Evolutionary conservation across 2,329 filamentous ascomycete species (phyloP).

Genomic region (Penicillium hesseltinei): DNA sequence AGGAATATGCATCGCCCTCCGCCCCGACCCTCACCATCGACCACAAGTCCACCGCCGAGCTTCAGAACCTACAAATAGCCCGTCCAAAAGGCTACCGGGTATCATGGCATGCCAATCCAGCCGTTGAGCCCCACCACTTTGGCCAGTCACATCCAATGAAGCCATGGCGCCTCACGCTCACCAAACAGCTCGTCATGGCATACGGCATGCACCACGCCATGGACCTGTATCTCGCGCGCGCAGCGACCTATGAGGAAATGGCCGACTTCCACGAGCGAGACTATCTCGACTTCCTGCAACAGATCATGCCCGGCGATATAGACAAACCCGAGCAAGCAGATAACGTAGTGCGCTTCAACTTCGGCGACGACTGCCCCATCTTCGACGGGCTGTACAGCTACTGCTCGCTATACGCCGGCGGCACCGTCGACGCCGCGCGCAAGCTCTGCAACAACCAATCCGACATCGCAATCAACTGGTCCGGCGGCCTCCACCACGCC

Average conservation of each 20-base stretch:
- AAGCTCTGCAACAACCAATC: slow-evolving; percentile 84
- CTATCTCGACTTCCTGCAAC: slow-evolving; percentile 85
- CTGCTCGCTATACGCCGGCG: slow-evolving; percentile 88
- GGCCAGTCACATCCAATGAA: slow-evolving; percentile 98
- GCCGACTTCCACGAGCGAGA: slow-evolving; percentile 81
- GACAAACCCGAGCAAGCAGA: slow-evolving; percentile 61
- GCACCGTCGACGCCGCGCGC: slow-evolving; percentile 83
- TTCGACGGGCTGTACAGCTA: slow-evolving; percentile 96
- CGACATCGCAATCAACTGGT: slow-evolving; percentile 97
- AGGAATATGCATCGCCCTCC: slow-evolving; percentile 49
- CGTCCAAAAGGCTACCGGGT: slow-evolving; percentile 84
- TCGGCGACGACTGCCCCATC: slow-evolving; percentile 91
- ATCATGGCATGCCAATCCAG: slow-evolving; percentile 91
- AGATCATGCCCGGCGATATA: slow-evolving; percentile 67
- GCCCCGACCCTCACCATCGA: slow-evolving; percentile 49
- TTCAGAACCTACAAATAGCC: slow-evolving; percentile 66
- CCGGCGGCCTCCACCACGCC: slow-evolving; percentile 91
- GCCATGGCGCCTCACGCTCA: slow-evolving; percentile 92
- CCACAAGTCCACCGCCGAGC: slow-evolving; percentile 53
- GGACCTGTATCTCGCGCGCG: slow-evolving; percentile 84
- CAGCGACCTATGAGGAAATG: slow-evolving; percentile 84
- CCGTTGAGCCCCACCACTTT: slow-evolving; percentile 96
- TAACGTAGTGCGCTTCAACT: slow-evolving; percentile 68
- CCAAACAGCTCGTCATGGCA: slow-evolving; percentile 88
- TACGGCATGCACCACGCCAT: slow-evolving; percentile 97